Evolutionary conservation across 1,284 basidiomycete species (phyloP).

Genomic region (Salmacisia buchloeana): DNA sequence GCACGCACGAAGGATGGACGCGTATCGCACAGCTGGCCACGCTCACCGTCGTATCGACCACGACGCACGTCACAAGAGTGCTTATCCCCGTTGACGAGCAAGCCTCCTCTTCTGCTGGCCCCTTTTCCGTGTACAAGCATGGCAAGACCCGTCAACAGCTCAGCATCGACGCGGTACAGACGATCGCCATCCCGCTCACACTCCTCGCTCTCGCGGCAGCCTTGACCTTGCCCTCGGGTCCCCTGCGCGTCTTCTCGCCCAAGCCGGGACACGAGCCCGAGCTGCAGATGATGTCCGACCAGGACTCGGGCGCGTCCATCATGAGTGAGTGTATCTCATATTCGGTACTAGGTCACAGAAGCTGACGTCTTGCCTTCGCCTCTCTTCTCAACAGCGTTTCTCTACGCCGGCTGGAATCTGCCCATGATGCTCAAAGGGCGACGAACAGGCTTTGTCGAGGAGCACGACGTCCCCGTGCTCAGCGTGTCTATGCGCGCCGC

Average conservation of each 20-base stretch:
- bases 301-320: conserved; percentile 2
- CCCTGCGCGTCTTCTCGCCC: not conserved
- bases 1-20: not conserved
- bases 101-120: no score
- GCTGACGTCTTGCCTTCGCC: not conserved
- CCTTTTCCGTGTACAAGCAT: no score
- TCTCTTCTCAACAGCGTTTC: not conserved
- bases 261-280: not conserved
- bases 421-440: not conserved
- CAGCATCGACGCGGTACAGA: not conserved
- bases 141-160: not conserved
- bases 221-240: not conserved
- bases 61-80: not conserved
- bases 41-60: not conserved
- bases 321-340: not conserved
- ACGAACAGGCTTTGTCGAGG: not conserved
- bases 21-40: not conserved
- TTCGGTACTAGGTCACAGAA: not conserved
- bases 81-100: not conserved
- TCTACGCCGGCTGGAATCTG: not conserved
- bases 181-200: not conserved
- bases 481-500: conserved; percentile 6
- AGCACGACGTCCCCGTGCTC: not conserved
- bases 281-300: not conserved
- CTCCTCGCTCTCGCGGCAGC: not conserved